Conservation (phyloP, 345 rosid species). For the Clarkia xantiana region DNA sequence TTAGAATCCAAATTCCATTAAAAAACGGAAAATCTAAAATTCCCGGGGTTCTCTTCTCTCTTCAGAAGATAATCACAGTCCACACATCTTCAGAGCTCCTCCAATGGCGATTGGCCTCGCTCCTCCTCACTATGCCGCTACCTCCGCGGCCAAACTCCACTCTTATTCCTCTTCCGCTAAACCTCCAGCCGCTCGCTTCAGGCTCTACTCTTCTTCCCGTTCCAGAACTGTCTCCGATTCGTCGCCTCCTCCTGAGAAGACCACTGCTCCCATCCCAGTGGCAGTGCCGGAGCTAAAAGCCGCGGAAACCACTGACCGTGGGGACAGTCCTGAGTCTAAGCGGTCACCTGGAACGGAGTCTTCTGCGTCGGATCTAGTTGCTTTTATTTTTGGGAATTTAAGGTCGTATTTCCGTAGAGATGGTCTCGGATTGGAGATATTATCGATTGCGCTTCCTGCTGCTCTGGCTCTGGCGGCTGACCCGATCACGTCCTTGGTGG, state of each 20-base stretch:
- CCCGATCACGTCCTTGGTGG: slow-evolving; percentile 68
- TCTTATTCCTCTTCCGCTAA: neutral
- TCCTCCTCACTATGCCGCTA: neutral
- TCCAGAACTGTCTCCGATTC: slow-evolving; percentile 17
- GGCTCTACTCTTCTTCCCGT: slow-evolving; percentile 12
- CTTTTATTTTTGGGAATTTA: slow-evolving; percentile 3
- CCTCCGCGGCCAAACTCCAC: neutral
- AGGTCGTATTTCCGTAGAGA: slow-evolving; percentile 32
- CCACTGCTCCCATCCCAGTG: slow-evolving; percentile 12
- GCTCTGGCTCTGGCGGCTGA: slow-evolving; percentile 91
- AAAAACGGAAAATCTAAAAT: too few species aligned
- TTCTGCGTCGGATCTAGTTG: neutral
- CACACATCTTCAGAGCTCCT: neutral
- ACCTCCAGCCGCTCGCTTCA: neutral
- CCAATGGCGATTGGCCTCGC: slow-evolving; percentile 6
- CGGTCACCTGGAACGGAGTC: neutral
- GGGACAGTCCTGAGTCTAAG: neutral
- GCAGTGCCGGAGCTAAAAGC: slow-evolving; percentile 12
- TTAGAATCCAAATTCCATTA: too few species aligned
- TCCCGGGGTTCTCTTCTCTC: too few species aligned
- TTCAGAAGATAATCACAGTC: too few species aligned
- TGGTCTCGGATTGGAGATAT: slow-evolving; percentile 50
- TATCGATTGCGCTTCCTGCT: slow-evolving; percentile 85
- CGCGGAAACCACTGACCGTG: slow-evolving; percentile 1
- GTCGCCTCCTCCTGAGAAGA: slow-evolving; percentile 17